A percentile compares a stretch with the other conserved stretches of the same genome.
These are phyloP conservation scores for Thecaphora thlaspeos DNA, from an alignment of 1,284 basidiomycete species.

Conservation along the genomic window DNA sequence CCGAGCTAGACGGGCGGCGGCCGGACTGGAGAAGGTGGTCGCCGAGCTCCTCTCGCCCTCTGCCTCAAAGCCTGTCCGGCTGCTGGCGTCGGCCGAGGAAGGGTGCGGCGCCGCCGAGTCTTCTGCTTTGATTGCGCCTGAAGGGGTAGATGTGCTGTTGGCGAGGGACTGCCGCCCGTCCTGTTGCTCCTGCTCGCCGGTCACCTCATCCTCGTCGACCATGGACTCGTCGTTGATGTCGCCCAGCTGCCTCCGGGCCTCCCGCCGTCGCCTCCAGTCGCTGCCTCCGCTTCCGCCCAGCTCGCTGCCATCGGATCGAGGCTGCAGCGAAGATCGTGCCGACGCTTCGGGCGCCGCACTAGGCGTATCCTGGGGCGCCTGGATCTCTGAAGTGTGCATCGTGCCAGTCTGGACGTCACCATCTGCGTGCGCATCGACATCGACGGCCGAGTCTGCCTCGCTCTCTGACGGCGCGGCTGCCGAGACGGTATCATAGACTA, in stretches of 20 bases:
- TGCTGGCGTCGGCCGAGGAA: constrained; percentile 17
- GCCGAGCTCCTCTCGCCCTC: constrained; percentile 24
- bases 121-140: no score
- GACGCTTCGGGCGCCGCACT: no score
- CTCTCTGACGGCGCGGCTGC: constrained; percentile 4
- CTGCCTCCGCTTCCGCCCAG: neutral
- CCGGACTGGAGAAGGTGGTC: constrained; percentile 33
- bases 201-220: neutral
- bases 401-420: neutral
- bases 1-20: constrained; percentile 28
- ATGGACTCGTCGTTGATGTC: constrained; percentile 1
- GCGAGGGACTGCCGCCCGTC: no score
- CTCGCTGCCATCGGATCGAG: neutral
- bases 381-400: neutral
- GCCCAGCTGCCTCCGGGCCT: neutral
- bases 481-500: constrained; percentile 16
- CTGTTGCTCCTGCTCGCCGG: no score
- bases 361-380: neutral
- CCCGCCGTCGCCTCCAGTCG: neutral
- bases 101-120: neutral
- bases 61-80: constrained; percentile 16
- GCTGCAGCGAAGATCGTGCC: neutral
- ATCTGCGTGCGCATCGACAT: neutral
- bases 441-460: neutral
- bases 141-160: no score